Conservation (phyloP, 2,329 filamentous ascomycete species). For the Rhinocladiella mackenziei region DNA sequence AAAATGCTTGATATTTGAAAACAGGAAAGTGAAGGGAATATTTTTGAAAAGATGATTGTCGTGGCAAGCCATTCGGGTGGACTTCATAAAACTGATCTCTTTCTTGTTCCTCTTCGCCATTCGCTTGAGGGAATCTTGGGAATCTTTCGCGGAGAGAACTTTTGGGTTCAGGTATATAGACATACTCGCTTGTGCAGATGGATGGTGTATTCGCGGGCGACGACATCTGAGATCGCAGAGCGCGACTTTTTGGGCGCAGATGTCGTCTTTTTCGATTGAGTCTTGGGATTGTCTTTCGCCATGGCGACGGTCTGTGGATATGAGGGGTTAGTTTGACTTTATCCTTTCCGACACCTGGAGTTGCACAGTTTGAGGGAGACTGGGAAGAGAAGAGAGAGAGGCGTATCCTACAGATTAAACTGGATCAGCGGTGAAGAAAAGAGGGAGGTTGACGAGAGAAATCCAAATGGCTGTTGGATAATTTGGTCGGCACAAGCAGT, state of each 20-base stretch:
- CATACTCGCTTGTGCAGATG: conserved; percentile 99
- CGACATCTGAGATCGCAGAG: conserved; percentile 98
- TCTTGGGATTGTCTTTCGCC: conserved; percentile 30
- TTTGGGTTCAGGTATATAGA: conserved; percentile 33
- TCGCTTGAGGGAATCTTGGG: not conserved
- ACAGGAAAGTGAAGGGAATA: not conserved
- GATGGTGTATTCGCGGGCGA: conserved; percentile 99
- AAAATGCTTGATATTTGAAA: conserved; percentile 38
- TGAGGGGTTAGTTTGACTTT: not conserved
- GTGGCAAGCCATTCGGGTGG: conserved; percentile 51
- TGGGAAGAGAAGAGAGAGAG: not conserved
- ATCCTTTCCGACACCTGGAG: no score
- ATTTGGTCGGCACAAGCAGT: conserved; percentile 7
- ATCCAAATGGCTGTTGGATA: no score
- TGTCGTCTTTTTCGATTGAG: conserved; percentile 61
- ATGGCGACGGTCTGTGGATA: conserved; percentile 22
- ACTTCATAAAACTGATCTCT: conserved; percentile 66
- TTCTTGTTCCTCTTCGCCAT: not conserved
- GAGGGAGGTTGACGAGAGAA: no score
- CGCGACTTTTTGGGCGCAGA: conserved; percentile 68
- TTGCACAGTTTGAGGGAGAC: not conserved
- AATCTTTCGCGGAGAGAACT: conserved; percentile 20
- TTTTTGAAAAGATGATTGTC: no score
- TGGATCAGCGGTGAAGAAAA: not conserved
- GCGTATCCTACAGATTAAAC: conserved; percentile 4